phyloP scores from a whole-genome alignment of 768 basidiomycete species.

The Phaeotremella fagi region DNA sequence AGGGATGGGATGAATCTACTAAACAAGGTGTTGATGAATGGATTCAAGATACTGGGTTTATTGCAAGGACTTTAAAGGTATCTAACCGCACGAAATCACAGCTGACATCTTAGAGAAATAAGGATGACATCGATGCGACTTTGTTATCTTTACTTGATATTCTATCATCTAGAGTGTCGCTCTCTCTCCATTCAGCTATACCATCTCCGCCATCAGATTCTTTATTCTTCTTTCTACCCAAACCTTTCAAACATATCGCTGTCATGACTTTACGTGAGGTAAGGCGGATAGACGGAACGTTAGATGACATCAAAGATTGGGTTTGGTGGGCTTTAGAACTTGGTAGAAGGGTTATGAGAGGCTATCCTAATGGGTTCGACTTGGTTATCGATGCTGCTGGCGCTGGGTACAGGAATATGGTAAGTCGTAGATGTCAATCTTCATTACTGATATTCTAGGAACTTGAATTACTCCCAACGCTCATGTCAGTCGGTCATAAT shows the following conservation, averaged over 20 bases:
- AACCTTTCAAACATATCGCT: constrained; percentile 33
- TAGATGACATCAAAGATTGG: constrained; percentile 41
- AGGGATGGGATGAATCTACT: constrained; percentile 35
- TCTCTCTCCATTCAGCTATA: constrained; percentile 22
- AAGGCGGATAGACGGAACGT: constrained; percentile 23
- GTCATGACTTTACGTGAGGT: constrained; percentile 40
- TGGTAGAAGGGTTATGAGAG: constrained; percentile 30
- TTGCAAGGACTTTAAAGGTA: constrained; percentile 34
- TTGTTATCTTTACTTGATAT: constrained; percentile 18
- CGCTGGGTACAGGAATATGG: constrained; percentile 45
- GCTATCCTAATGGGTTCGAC: constrained; percentile 31
- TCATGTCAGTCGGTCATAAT: constrained; percentile 39
- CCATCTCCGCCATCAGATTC: constrained; percentile 29
- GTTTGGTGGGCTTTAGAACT: constrained; percentile 46
- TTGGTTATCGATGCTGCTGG: constrained; percentile 42
- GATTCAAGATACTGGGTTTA: constrained; percentile 26
- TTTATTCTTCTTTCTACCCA: constrained; percentile 42
- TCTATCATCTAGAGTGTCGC: constrained; percentile 20
- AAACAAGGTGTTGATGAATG: constrained; percentile 31
- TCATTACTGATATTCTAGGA: constrained; percentile 25
- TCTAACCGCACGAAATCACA: not conserved
- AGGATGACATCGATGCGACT: constrained; percentile 27
- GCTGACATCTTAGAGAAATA: constrained; percentile 26
- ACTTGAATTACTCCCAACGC: constrained; percentile 43
- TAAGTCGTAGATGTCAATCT: constrained; percentile 10